Percentiles rank a stretch among this genome's conserved stretches.
phyloP scores from a whole-genome alignment of 768 basidiomycete species.

The Auriscalpium orientale region DNA sequence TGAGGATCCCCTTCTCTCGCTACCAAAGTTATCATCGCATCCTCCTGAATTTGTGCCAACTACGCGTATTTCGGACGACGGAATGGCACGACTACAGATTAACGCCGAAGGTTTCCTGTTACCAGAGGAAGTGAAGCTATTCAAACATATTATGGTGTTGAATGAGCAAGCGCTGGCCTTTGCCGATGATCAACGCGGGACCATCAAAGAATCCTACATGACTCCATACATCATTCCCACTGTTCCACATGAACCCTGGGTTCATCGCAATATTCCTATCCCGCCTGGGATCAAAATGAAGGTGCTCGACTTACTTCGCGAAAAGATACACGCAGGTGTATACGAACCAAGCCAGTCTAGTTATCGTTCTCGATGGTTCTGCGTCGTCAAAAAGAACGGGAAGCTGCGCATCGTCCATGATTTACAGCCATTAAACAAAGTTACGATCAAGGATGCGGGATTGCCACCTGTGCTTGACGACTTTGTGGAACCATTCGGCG shows the following conservation, averaged over 20 bases:
- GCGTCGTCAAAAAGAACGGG: slow-evolving; percentile 24
- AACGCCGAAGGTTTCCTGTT: not conserved
- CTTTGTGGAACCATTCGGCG: slow-evolving; percentile 13
- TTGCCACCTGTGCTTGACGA: slow-evolving; percentile 10
- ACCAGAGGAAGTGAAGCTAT: not conserved
- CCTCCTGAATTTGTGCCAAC: not conserved
- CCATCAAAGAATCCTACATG: not conserved
- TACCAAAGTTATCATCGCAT: not conserved
- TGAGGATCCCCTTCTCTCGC: not conserved
- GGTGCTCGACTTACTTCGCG: not conserved
- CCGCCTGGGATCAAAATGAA: not conserved
- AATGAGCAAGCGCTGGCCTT: not conserved
- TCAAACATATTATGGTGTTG: not conserved
- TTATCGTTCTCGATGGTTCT: slow-evolving; percentile 34
- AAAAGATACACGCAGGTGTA: not conserved
- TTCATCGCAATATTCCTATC: not conserved
- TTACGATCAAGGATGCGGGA: not conserved
- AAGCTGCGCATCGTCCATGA: slow-evolving; percentile 19
- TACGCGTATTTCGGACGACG: not conserved
- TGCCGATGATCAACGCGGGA: not conserved
- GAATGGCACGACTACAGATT: not conserved
- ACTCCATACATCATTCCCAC: not conserved
- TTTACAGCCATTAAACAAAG: slow-evolving; percentile 19
- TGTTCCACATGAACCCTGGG: not conserved
- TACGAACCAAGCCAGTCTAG: slow-evolving; percentile 33